Percentiles rank a stretch among this genome's conserved stretches.
Conservation (phyloP, 768 basidiomycete genomes). For the Lepiota brunneoincarnata region DNA sequence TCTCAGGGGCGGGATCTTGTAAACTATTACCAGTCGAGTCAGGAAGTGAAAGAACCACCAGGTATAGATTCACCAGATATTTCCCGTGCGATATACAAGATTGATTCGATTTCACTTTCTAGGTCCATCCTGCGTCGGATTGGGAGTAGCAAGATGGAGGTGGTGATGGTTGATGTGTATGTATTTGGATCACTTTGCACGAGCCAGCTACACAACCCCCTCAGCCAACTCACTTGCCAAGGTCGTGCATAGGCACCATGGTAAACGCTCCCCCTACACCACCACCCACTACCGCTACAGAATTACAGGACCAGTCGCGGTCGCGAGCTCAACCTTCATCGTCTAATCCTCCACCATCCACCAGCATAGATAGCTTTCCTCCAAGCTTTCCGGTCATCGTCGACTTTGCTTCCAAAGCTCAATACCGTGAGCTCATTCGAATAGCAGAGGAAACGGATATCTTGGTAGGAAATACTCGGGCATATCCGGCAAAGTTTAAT, state of each 20-base stretch:
- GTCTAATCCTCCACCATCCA: conserved; percentile 12
- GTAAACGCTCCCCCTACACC: conserved; percentile 62
- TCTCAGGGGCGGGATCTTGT: conserved; percentile 86
- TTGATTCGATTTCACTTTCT: conserved; percentile 84
- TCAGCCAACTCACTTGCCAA: neutral
- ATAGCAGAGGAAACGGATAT: conserved; percentile 52
- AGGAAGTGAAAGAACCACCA: conserved; percentile 11
- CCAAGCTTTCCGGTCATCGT: conserved; percentile 41
- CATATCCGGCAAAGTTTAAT: conserved; percentile 1
- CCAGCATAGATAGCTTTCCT: conserved; percentile 37
- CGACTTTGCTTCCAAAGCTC: conserved; percentile 41
- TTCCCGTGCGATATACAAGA: conserved; percentile 88
- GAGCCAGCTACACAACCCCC: neutral
- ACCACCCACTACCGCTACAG: conserved; percentile 54
- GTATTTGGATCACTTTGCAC: conserved; percentile 8
- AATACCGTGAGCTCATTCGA: conserved; percentile 40
- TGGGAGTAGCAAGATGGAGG: neutral
- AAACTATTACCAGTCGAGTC: conserved; percentile 50
- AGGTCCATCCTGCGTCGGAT: conserved; percentile 43
- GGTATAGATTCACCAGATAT: conserved; percentile 64
- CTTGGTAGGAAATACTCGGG: conserved; percentile 37
- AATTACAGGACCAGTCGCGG: conserved; percentile 46
- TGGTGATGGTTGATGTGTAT: neutral
- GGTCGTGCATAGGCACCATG: conserved; percentile 34
- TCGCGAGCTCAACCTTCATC: conserved; percentile 25